Conservation (phyloP, 2,329 filamentous ascomycete species). For the Tolypocladium paradoxum region DNA sequence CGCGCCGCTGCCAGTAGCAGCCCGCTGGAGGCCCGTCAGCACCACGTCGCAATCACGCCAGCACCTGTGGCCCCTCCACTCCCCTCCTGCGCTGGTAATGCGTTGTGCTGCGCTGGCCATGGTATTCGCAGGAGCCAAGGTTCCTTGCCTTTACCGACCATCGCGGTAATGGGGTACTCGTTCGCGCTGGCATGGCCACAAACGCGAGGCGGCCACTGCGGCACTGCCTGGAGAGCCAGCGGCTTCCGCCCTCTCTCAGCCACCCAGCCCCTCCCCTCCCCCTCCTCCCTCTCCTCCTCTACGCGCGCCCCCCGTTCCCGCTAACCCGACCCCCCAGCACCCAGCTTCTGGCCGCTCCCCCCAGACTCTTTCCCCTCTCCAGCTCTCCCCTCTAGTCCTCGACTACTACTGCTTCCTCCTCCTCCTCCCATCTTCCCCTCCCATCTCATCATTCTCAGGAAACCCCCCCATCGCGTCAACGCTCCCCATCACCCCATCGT, state of each 20-base stretch:
- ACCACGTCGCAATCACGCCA: not conserved
- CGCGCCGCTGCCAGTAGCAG: not conserved
- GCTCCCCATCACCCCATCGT: conserved; percentile 13
- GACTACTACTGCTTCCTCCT: conserved; percentile 8
- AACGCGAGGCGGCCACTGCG: not conserved
- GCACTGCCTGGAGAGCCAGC: conserved; percentile 6
- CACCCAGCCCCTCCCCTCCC: conserved; percentile 13
- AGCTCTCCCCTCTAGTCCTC: conserved; percentile 4
- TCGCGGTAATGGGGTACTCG: not conserved
- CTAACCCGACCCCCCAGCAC: conserved; percentile 7
- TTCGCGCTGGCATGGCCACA: not conserved
- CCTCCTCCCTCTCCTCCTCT: conserved; percentile 12
- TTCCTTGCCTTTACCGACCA: not conserved
- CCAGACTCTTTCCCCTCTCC: conserved; percentile 7
- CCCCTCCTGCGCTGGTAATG: not conserved
- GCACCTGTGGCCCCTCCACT: not conserved
- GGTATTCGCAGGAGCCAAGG: not conserved
- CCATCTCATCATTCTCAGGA: conserved; percentile 7
- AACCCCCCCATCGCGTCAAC: conserved; percentile 9
- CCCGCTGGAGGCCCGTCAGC: not conserved
- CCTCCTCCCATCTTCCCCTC: conserved; percentile 11
- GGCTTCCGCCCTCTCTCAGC: conserved; percentile 15
- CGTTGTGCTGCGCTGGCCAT: not conserved
- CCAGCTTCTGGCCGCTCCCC: conserved; percentile 4
- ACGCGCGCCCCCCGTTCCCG: conserved; percentile 9